Evolutionary conservation across 2,329 filamentous ascomycete species (phyloP), one percentile per base, ranked within the genome.

Genomic region (Fonsecaea multimorphosa): DNA sequence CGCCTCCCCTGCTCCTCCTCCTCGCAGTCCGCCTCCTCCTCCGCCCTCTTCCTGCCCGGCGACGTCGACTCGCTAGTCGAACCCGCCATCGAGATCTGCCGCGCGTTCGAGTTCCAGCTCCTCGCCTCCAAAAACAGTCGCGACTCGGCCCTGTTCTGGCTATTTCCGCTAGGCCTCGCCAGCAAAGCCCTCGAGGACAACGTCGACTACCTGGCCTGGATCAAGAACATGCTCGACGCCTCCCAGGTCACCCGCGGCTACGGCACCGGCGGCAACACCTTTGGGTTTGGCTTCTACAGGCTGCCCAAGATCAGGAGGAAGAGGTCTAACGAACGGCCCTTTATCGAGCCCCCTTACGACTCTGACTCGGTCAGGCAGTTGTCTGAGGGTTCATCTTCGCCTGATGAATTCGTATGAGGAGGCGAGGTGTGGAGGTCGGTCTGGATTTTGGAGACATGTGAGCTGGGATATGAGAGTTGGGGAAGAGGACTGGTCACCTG

Each of bases 31-130:
- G n/a, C n/a, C n/a, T n/a, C n/a, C n/a, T n/a, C n/a, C 4, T 46
- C 61, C 3, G 55, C 63, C 3, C 58, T 68, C n/a, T 34, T 36
- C 38, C 51, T 63, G 2, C 66, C 66, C 6, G 60, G 59, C 56
- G 60, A 68, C n/a, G 38, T 64, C 31, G 22, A 54, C 27, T 68
- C 63, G 2, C 46, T 68, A 49, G 44, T 44, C 22, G 54, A 68
- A 29, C 63, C 63, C 12, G 66, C 66, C 36, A 16, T 66, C 34
- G 66, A 68, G 54, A 68, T 68, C 34, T 68, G 63, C 32, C 66
- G 66, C 31, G 57, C 60, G 9, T 68, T 68, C 36, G 66, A 68
- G 54, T 68, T 61, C 55, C 66, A 68, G 56, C 59, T 68, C 8
- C 36, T 60, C 9, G 55, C 65, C 32, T 38, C 40, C 58, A 46